These are phyloP conservation scores for Yamadazyma membranifaciens DNA, from an alignment of 1,139 yeast genomes.

Conservation along the genomic window DNA sequence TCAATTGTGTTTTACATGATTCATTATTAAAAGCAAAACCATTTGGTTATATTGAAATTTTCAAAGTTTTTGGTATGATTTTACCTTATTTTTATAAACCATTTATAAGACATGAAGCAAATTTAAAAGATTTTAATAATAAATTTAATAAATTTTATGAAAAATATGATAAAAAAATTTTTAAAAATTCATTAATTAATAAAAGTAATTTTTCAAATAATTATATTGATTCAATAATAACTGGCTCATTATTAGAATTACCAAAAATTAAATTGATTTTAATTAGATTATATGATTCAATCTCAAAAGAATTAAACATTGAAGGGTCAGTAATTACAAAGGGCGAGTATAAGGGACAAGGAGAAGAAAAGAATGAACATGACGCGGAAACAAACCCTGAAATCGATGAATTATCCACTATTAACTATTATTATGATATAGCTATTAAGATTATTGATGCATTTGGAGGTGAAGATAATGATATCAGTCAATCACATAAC, in stretches of 20 bases:
- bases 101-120: slow-evolving; percentile 91
- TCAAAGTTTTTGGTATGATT: slow-evolving; percentile 75
- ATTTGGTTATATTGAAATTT: slow-evolving; percentile 68
- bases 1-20: slow-evolving; percentile 80
- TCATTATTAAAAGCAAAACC: slow-evolving; percentile 66
- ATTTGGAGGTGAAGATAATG: slow-evolving; percentile 57
- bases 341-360: slow-evolving; percentile 6
- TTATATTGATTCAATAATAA: slow-evolving; percentile 66
- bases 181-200: slow-evolving; percentile 33
- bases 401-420: slow-evolving; percentile 17
- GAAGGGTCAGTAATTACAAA: too few species aligned
- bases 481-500: slow-evolving; percentile 32
- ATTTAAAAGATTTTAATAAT: slow-evolving; percentile 30
- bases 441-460: slow-evolving; percentile 74
- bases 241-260: slow-evolving; percentile 65
- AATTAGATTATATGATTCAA: slow-evolving; percentile 45
- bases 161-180: slow-evolving; percentile 47
- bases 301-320: slow-evolving; percentile 16
- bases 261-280: slow-evolving; percentile 68
- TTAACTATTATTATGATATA: slow-evolving; percentile 46
- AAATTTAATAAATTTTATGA: slow-evolving; percentile 44
- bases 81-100: slow-evolving; percentile 91
- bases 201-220: slow-evolving; percentile 47
- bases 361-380: slow-evolving; percentile 7
- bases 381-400: neutral